Percentiles rank a stretch among this genome's conserved stretches.
Evolutionary conservation across 257 asterid genomes (phyloP).

Genomic region (Coffea canephora): DNA sequence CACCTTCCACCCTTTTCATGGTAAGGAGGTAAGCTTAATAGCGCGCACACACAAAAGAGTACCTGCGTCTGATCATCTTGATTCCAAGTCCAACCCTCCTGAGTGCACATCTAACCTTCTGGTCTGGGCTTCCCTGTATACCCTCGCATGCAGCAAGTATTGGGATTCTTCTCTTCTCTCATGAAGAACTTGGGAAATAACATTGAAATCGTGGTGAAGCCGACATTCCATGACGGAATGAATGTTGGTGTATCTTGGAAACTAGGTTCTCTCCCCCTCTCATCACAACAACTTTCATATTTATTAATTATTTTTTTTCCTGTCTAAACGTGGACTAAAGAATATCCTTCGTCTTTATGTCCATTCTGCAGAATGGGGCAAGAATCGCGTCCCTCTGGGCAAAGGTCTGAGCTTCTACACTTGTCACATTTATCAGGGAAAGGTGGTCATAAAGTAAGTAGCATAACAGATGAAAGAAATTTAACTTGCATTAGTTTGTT

Average conservation of each 20-base stretch:
- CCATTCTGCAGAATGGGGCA: constrained; percentile 45
- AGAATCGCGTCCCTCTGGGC: constrained; percentile 48
- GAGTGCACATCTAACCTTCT: not conserved
- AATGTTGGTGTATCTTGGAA: constrained; percentile 59
- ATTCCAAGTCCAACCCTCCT: not conserved
- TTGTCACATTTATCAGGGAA: constrained; percentile 64
- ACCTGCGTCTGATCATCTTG: not conserved
- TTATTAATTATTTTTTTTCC: not conserved
- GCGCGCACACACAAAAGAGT: not conserved
- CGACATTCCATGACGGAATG: constrained; percentile 61
- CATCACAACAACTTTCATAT: not conserved
- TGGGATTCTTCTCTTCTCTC: constrained; percentile 52
- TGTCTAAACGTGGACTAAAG: not conserved
- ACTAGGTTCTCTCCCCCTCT: constrained; percentile 40
- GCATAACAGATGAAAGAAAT: too few relatives aligned
- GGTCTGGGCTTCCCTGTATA: too few relatives aligned
- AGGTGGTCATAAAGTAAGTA: constrained; percentile 55
- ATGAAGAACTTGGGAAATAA: constrained; percentile 48
- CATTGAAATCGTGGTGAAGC: constrained; percentile 53
- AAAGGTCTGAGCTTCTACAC: constrained; percentile 64
- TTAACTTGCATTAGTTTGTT: not conserved
- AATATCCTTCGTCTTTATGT: not conserved
- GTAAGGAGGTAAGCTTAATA: constrained; percentile 53
- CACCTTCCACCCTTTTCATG: constrained; percentile 44
- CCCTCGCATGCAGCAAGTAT: constrained; percentile 49